phyloP scores from a whole-genome alignment of 2,329 filamentous ascomycete genomes.

The Echinosphaeria canescens region DNA sequence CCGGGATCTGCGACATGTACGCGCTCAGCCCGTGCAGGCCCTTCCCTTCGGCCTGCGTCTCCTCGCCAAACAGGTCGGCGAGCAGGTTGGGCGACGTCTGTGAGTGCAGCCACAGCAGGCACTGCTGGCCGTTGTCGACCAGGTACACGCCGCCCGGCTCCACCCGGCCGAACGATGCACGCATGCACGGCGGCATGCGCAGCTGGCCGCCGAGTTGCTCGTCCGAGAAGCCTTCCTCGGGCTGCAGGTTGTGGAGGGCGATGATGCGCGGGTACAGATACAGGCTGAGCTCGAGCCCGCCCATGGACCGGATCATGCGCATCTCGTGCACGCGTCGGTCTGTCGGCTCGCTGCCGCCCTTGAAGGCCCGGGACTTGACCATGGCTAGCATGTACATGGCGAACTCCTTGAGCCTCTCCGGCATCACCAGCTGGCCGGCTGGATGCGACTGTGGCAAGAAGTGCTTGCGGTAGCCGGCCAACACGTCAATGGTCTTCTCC shows the following conservation, averaged over 20 bases:
- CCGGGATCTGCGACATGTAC: slow-evolving; percentile 57
- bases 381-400: slow-evolving; percentile 88
- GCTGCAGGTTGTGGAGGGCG: slow-evolving; percentile 70
- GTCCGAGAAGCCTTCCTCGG: slow-evolving; percentile 84
- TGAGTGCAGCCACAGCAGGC: slow-evolving; percentile 78
- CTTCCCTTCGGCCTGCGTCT: slow-evolving; percentile 29
- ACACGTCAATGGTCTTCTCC: slow-evolving; percentile 82
- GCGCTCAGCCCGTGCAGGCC: slow-evolving; percentile 60
- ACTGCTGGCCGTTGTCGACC: slow-evolving; percentile 85
- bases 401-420: slow-evolving; percentile 89
- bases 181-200: slow-evolving; percentile 57
- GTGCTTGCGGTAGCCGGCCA: slow-evolving; percentile 83
- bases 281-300: slow-evolving; percentile 62
- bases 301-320: slow-evolving; percentile 76
- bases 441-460: slow-evolving; percentile 67
- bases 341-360: slow-evolving; percentile 75
- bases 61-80: slow-evolving; percentile 72
- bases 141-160: slow-evolving; percentile 89
- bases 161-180: slow-evolving; percentile 69
- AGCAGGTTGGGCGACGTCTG: slow-evolving; percentile 87
- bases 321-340: slow-evolving; percentile 84
- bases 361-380: slow-evolving; percentile 81
- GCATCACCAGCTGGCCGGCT: slow-evolving; percentile 81
- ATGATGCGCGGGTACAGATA: slow-evolving; percentile 95
- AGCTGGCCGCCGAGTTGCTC: slow-evolving; percentile 56